A percentile compares a stretch with the other conserved stretches of the same genome.
phyloP scores from a whole-genome alignment of 352 stramenopile species.

The Globisporangium cystogenes region DNA sequence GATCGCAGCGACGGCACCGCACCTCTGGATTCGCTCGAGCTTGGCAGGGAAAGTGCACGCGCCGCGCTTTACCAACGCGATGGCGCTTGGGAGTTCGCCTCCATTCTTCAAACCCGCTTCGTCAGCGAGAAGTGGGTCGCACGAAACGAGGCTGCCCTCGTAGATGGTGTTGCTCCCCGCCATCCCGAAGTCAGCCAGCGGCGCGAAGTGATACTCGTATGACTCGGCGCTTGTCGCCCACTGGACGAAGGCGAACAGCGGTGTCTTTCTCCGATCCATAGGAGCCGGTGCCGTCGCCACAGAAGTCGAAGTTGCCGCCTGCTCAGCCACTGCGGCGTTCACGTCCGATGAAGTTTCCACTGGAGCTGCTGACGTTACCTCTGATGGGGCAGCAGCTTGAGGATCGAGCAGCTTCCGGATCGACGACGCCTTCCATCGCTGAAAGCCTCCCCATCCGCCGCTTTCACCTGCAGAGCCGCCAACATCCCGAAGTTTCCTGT shows the following conservation, averaged over 20 bases:
- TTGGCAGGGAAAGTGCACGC: constrained; percentile 68
- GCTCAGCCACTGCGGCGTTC: no score
- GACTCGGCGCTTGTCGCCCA: constrained; percentile 39
- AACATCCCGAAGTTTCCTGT: neutral
- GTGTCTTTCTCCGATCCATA: neutral
- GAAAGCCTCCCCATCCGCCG: constrained; percentile 19
- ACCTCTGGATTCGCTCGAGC: constrained; percentile 49
- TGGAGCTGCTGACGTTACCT: neutral
- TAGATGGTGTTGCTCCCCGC: constrained; percentile 33
- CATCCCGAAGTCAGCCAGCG: constrained; percentile 58
- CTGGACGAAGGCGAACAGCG: constrained; percentile 66
- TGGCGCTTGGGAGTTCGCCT: constrained; percentile 20
- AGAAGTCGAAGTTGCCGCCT: no score
- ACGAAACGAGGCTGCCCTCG: constrained; percentile 33
- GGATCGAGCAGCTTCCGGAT: constrained; percentile 50
- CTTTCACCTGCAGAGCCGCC: no score
- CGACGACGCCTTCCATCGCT: constrained; percentile 38
- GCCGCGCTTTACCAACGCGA: constrained; percentile 53
- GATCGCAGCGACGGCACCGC: constrained; percentile 50
- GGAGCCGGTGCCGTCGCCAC: neutral
- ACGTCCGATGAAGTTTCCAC: no score
- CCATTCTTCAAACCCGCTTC: constrained; percentile 30
- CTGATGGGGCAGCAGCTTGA: neutral
- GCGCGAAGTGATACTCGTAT: constrained; percentile 48
- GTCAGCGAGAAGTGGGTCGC: constrained; percentile 44